Evolutionary conservation across 2,329 filamentous ascomycete species (phyloP), one percentile per base, ranked within the genome.

Genomic region (Juglanconis sp.): DNA sequence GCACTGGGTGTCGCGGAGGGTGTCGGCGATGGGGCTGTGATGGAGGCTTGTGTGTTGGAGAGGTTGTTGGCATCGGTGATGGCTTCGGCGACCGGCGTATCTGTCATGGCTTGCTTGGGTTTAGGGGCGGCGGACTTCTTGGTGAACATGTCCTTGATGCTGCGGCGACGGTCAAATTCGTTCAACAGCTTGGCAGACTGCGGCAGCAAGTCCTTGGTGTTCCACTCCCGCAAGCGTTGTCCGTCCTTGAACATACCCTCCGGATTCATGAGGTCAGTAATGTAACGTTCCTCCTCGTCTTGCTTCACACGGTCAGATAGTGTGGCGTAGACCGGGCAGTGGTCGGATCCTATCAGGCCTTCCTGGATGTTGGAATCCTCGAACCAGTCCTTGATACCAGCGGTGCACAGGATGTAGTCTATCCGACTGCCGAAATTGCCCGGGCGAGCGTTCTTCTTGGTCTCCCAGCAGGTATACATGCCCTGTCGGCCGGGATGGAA

Each of bases 401-500:
- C 79, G 65, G 87, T 95, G 71, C 92, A 96, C 3, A 98, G 81
- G 17, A 99, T 84, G 73, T 96, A 98, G 73, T 99, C 95, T 67
- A 98, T 98, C 40, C 95, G 86, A 57, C 91, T 89, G 5, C 95
- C 95, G 73, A 89, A 96, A 71, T 98, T 98, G 3, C 91, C 92
- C 3, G 94, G 94, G n/a, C 95, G 83, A n/a, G 91, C 91, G 73
- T 98, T 98, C 70, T 92, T 90, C 72, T 90, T 93, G 54, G 91
- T 93, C 65, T 98, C 92, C 94, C 94, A 98, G 72, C 94, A 96
- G 0, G 95, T 98, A 72, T 92, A 98, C 95, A 99, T 98, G 63
- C 92, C 92, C 63, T 81, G 79, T 44, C 95, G 83, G n/a, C 79
- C 76, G 0, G 91, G 89, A 69, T 97, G 90, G 69, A 93, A 96